These are phyloP conservation scores for Mimosa bimucronata DNA, from an alignment of 306 rosid genomes.

Conservation along the genomic window DNA sequence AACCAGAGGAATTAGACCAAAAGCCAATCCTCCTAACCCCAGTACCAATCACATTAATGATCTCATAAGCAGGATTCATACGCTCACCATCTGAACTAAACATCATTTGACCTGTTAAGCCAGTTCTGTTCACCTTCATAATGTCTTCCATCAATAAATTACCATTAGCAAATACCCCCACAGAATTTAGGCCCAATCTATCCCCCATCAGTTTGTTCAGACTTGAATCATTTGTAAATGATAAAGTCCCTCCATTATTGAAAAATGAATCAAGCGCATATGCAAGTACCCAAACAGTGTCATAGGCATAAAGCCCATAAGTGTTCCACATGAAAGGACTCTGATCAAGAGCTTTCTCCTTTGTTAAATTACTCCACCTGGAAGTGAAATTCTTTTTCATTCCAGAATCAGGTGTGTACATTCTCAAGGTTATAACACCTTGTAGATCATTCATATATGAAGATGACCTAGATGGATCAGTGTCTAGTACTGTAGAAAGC, in stretches of 20 bases:
- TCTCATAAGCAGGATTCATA: slow-evolving; percentile 61
- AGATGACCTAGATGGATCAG: slow-evolving; percentile 38
- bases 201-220: slow-evolving; percentile 38
- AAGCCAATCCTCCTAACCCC: slow-evolving; percentile 71
- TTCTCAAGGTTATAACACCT: slow-evolving; percentile 70
- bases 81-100: slow-evolving; percentile 52
- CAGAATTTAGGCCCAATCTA: slow-evolving; percentile 47
- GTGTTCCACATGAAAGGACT: slow-evolving; percentile 51
- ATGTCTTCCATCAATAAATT: slow-evolving; percentile 42
- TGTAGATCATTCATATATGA: slow-evolving; percentile 52
- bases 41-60: slow-evolving; percentile 73
- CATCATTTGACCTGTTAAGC: slow-evolving; percentile 59
- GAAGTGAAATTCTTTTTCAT: slow-evolving; percentile 51
- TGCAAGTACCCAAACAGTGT: slow-evolving; percentile 78
- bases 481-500: slow-evolving; percentile 63
- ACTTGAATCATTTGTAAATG: slow-evolving; percentile 66
- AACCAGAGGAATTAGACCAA: slow-evolving; percentile 76
- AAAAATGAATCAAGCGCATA: slow-evolving; percentile 63
- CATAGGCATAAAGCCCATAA: slow-evolving; percentile 71
- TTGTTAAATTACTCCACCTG: slow-evolving; percentile 63
- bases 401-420: slow-evolving; percentile 60
- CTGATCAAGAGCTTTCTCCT: slow-evolving; percentile 28
- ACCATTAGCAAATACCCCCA: slow-evolving; percentile 64
- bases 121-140: slow-evolving; percentile 57
- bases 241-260: slow-evolving; percentile 48